phyloP scores from a whole-genome alignment of 2,329 filamentous ascomycete species.

The Beauveria brongniartii region DNA sequence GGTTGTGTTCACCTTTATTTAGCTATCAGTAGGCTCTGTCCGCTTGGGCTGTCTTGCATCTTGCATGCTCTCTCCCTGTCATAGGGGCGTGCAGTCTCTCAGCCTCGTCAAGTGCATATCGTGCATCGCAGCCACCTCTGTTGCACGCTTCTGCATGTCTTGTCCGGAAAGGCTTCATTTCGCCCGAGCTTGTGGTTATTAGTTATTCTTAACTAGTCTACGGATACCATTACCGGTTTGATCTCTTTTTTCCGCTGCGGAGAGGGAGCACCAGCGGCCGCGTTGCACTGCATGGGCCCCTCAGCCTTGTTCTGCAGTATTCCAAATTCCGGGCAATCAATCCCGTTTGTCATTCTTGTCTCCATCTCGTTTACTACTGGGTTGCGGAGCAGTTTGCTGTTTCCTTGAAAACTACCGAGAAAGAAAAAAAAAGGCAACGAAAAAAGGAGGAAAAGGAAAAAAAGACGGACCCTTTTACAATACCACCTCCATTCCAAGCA shows the following conservation, averaged over 20 bases:
- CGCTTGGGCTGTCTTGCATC: too few species aligned
- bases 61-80: not conserved
- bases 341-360: too few species aligned
- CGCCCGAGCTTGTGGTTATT: not conserved
- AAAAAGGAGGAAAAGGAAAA: too few species aligned
- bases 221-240: not conserved
- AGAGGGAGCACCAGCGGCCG: not conserved
- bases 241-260: not conserved
- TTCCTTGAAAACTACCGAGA: too few species aligned
- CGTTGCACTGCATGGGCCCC: not conserved
- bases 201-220: too few species aligned
- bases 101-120: not conserved
- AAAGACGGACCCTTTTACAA: too few species aligned
- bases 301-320: not conserved
- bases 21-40: too few species aligned
- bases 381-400: too few species aligned
- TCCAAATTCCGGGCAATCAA: not conserved
- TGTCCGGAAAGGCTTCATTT: not conserved
- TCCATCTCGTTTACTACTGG: too few species aligned
- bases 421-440: too few species aligned
- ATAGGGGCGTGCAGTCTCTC: not conserved
- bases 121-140: not conserved
- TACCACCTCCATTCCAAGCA: too few species aligned
- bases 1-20: too few species aligned
- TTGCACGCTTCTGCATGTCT: not conserved